Conservation (phyloP, 1,284 basidiomycete species). For the Boletus mariae region DNA sequence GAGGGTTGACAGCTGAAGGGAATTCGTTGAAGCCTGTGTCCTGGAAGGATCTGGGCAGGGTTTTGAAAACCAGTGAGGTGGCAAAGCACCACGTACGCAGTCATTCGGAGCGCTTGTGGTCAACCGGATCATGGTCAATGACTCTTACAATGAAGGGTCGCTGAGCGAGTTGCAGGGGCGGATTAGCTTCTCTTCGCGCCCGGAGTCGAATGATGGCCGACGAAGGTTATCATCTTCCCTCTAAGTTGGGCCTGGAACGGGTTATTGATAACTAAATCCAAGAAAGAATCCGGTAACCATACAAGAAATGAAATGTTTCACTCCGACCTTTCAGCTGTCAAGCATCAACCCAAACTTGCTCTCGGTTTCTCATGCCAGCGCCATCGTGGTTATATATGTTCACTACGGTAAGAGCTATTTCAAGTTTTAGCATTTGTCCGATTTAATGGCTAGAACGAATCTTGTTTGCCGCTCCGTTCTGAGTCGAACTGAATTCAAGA, state of each 20-base stretch:
- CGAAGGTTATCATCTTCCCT: conserved; percentile 27
- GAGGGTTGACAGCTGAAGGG: background rate
- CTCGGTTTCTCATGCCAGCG: conserved; percentile 20
- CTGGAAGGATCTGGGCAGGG: background rate
- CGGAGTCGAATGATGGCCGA: conserved; percentile 19
- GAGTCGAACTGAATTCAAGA: conserved; percentile 8
- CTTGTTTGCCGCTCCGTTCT: conserved; percentile 16
- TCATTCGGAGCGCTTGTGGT: background rate
- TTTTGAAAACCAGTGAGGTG: background rate
- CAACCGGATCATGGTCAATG: background rate
- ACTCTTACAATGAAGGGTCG: background rate
- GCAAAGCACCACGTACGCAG: background rate
- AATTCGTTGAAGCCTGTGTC: background rate
- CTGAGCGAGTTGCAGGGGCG: background rate
- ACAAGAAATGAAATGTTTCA: conserved; percentile 13
- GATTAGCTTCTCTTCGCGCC: conserved; percentile 16
- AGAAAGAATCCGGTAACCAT: conserved; percentile 19
- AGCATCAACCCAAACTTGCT: background rate
- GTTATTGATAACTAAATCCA: conserved; percentile 5
- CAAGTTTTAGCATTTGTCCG: conserved; percentile 5
- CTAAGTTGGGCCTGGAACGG: conserved; percentile 10
- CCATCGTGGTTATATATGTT: background rate
- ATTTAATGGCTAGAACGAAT: conserved; percentile 13
- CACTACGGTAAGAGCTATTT: conserved; percentile 6
- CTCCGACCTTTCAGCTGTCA: conserved; percentile 15